Conservation (phyloP, 1,284 basidiomycete species). For the Cronartium ribicola region DNA sequence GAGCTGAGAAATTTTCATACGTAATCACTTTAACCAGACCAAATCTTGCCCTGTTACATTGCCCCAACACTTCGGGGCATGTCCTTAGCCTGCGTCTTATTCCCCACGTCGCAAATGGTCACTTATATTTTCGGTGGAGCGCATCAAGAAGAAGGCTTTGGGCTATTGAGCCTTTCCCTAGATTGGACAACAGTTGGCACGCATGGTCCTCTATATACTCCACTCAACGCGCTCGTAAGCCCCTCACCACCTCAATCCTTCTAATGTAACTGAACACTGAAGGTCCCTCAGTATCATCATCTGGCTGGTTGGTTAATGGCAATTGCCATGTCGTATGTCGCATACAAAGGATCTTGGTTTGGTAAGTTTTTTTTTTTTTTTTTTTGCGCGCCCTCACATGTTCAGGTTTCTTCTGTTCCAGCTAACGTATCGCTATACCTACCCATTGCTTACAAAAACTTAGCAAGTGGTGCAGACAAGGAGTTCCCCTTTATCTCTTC, state of each 20-base stretch:
- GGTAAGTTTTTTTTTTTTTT: conserved; percentile 4
- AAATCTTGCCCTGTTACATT: conserved; percentile 35
- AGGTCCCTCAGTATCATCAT: conserved; percentile 22
- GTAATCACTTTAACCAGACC: neutral
- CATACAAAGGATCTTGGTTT: conserved; percentile 32
- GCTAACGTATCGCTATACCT: neutral
- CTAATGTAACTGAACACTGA: neutral
- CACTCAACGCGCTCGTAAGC: neutral
- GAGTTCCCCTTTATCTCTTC: neutral
- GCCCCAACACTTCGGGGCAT: conserved; percentile 33
- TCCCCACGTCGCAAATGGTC: neutral
- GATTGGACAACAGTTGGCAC: conserved; percentile 4
- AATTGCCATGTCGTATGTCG: conserved; percentile 26
- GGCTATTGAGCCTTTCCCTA: conserved; percentile 3
- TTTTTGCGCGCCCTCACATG: neutral
- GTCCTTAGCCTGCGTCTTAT: neutral
- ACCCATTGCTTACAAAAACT: neutral
- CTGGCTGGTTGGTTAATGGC: conserved; percentile 18
- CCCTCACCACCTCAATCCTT: neutral
- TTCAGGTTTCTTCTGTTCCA: neutral
- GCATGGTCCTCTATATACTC: conserved; percentile 9
- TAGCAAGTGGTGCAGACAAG: neutral
- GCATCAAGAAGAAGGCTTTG: conserved; percentile 11
- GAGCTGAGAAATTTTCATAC: neutral
- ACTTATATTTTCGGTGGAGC: neutral